Evolutionary conservation across 2,329 filamentous ascomycete species (phyloP).

Genomic region (Neoscytalidium dimidiatum): DNA sequence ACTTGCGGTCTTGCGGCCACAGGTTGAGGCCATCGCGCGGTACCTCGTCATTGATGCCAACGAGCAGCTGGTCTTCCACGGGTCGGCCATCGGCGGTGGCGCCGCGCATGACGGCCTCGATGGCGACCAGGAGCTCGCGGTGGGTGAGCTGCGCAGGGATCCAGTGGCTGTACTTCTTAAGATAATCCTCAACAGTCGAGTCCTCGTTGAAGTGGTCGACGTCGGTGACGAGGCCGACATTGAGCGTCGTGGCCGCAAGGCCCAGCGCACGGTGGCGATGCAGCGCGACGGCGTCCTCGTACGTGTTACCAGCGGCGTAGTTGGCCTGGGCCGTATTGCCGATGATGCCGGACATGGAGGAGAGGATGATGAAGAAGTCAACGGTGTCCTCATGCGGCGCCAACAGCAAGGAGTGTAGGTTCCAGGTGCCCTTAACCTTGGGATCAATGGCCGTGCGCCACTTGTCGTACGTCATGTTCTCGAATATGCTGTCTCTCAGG

Average conservation of each 20-base stretch:
- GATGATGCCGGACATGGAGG: slow-evolving; percentile 22
- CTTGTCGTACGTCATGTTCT: slow-evolving; percentile 21
- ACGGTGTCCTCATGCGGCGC: slow-evolving; percentile 21
- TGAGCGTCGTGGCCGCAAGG: slow-evolving; percentile 26
- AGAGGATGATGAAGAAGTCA: slow-evolving; percentile 23
- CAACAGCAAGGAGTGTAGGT: slow-evolving; percentile 24
- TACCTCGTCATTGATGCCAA: neutral
- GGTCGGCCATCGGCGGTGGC: neutral
- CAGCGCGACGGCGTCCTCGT: slow-evolving; percentile 30
- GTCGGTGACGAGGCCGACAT: slow-evolving; percentile 24
- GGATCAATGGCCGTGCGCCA: slow-evolving; percentile 22
- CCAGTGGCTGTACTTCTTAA: neutral
- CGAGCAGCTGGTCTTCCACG: neutral
- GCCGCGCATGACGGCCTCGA: neutral
- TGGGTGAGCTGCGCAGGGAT: neutral
- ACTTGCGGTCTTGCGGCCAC: neutral
- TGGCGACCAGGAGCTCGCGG: neutral
- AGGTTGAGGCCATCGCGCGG: neutral
- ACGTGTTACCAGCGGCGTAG: slow-evolving; percentile 33
- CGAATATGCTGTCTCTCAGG: slow-evolving; percentile 19
- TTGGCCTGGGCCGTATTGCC: slow-evolving; percentile 28
- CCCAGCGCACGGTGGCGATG: slow-evolving; percentile 25
- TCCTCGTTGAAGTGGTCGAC: neutral
- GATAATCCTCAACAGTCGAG: neutral
- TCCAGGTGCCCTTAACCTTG: slow-evolving; percentile 32